Conservation (phyloP, 257 asterid genomes). For the Solanum commersonii region DNA sequence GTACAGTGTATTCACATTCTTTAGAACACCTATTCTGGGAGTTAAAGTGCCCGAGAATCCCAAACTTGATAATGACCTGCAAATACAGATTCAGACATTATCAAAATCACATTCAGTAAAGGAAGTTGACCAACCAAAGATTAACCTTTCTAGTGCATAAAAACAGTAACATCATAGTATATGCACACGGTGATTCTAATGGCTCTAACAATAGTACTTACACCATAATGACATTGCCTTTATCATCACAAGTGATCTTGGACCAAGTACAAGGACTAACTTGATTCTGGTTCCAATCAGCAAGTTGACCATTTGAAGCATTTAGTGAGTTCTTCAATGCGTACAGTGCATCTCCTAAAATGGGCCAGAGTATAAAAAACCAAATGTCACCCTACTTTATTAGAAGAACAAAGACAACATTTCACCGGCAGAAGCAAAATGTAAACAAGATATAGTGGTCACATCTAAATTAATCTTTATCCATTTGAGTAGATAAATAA, state of each 20-base stretch:
- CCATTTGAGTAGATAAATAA: background rate
- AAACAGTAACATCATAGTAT: background rate
- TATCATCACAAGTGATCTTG: constrained; percentile 56
- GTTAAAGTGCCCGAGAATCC: constrained; percentile 83
- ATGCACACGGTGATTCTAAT: background rate
- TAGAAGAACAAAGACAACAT: background rate
- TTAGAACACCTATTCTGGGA: constrained; percentile 57
- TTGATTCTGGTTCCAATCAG: constrained; percentile 64
- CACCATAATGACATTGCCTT: constrained; percentile 53
- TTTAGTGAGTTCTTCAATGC: constrained; percentile 56
- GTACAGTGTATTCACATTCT: constrained; percentile 63
- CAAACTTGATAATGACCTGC: constrained; percentile 88
- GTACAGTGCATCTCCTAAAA: constrained; percentile 71
- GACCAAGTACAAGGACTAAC: constrained; percentile 97
- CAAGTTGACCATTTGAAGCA: constrained; percentile 55
- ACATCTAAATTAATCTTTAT: background rate
- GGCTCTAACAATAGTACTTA: constrained; percentile 22
- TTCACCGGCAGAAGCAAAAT: background rate
- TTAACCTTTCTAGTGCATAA: background rate
- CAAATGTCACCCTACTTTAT: background rate
- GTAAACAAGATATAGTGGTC: background rate
- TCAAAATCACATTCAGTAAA: background rate
- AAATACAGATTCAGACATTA: constrained; percentile 2
- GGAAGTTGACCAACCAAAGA: background rate
- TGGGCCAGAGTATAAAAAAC: background rate